Percentiles rank a stretch among this genome's conserved stretches.
These are phyloP conservation scores for Peltaster fructicola DNA, from an alignment of 2,329 filamentous ascomycete species.

Conservation along the genomic window DNA sequence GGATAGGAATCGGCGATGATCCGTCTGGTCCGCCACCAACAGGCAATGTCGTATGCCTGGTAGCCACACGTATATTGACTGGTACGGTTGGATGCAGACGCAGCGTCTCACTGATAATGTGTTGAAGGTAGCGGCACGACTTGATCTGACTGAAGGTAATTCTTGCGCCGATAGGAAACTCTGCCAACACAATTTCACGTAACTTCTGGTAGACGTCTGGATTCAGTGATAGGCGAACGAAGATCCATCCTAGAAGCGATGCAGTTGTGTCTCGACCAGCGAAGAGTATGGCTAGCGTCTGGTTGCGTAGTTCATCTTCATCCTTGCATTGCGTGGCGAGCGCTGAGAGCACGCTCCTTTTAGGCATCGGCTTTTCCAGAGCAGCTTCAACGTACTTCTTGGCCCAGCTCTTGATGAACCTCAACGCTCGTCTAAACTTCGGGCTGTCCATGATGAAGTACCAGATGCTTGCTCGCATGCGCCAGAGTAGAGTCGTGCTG, in stretches of 20 bases:
- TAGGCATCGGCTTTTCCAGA: conserved; percentile 17
- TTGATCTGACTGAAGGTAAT: conserved; percentile 46
- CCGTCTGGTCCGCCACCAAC: conserved; percentile 38
- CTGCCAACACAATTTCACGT: conserved; percentile 30
- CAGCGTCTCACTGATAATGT: conserved; percentile 36
- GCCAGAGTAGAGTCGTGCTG: too few species aligned
- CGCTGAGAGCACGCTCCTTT: conserved; percentile 26
- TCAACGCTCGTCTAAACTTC: too few species aligned
- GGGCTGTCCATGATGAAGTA: too few species aligned
- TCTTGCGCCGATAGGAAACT: conserved; percentile 26
- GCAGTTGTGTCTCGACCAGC: conserved; percentile 46
- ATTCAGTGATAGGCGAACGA: conserved; percentile 34
- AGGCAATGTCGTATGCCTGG: conserved; percentile 58
- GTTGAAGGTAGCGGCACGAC: conserved; percentile 45
- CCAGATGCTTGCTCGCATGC: too few species aligned
- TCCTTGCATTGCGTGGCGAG: conserved; percentile 29
- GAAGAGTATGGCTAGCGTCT: conserved; percentile 45
- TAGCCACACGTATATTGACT: conserved; percentile 55
- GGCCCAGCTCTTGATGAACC: conserved; percentile 26
- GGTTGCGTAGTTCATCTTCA: conserved; percentile 24
- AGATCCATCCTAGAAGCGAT: conserved; percentile 34
- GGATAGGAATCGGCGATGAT: conserved; percentile 34
- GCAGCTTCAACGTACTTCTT: conserved; percentile 29
- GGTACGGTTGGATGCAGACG: conserved; percentile 65
- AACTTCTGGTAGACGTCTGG: conserved; percentile 31